phyloP scores from a whole-genome alignment of 2,329 filamentous ascomycete genomes.

The Penicillium sp. region DNA sequence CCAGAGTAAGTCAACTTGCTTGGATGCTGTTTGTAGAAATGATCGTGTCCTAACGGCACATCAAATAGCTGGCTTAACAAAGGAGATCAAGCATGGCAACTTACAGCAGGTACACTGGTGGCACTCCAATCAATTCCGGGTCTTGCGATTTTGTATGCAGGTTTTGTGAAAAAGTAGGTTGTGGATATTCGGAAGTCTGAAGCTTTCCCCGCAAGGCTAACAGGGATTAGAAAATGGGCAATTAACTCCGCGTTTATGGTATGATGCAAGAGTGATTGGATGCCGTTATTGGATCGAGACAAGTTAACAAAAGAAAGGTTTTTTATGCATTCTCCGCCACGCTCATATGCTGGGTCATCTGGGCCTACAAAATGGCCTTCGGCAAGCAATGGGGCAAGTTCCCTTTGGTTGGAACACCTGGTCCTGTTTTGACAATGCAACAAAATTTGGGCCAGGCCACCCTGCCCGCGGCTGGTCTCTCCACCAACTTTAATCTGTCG shows the following conservation, averaged over 20 bases:
- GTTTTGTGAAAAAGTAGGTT: neutral
- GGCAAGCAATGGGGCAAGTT: conserved; percentile 47
- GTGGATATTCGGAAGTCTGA: neutral
- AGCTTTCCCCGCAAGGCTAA: neutral
- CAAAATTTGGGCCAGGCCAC: neutral
- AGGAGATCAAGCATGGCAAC: neutral
- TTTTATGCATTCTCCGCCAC: conserved; percentile 25
- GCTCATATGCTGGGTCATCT: conserved; percentile 53
- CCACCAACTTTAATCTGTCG: neutral
- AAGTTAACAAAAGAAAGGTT: neutral
- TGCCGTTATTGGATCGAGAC: no score
- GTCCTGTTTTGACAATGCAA: neutral
- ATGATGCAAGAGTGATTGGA: neutral
- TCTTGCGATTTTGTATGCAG: neutral
- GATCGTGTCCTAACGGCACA: neutral
- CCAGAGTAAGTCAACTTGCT: neutral
- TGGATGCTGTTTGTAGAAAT: neutral
- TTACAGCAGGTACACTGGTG: neutral
- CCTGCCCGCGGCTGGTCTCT: neutral
- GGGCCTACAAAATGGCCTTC: conserved; percentile 52
- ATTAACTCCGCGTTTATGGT: neutral
- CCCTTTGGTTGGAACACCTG: conserved; percentile 41
- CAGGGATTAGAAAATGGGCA: neutral
- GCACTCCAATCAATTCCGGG: neutral
- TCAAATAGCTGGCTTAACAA: neutral